Evolutionary conservation across 2,329 filamentous ascomycete species (phyloP), one percentile per base, ranked within the genome.

Genomic region (Venturia aucupariae): DNA sequence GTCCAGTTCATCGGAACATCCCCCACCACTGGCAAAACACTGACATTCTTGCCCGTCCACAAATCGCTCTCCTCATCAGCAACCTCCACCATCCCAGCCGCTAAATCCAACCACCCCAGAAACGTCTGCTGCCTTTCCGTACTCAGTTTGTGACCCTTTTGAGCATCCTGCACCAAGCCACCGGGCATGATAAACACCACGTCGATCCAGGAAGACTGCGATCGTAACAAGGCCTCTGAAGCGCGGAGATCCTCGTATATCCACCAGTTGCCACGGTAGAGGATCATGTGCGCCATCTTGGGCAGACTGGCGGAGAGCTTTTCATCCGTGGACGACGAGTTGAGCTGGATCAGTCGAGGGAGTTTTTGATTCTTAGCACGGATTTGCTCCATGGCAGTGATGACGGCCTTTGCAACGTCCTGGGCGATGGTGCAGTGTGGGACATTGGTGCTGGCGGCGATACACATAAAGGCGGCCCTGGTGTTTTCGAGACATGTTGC

Each of bases 21-120:
- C 55, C 22, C 19, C 5, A 19, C 55, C 4, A 19, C 19, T n/a
- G 55, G 55, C n/a, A 59, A n/a, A 5, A 59, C 55, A 59, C 55
- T 59, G 27, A 59, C 55, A 27, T 59, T 35, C 55, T 59, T 59
- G 5, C 55, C 55, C 22, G 5, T 59, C 55, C 55, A 59, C 19
- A 59, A 6, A 59, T 59, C n/a, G 27, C 55, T 59, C 55, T 59
- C 55, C n/a, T 59, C 55, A 35, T 59, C 55, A 19, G 55, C 55
- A 19, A 59, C 55, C 55, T 59, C 55, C 5, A 59, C 55, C 55
- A 59, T 59, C 30, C 55, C 55, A 6, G 55, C 55, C 30, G 55
- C 55, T n/a, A 59, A 30, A 35, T 59, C 55, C 55, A 59, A 35
- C 55, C 55, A 59, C 7, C 55, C 55, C 17, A 59, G 55, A 35